These are phyloP conservation scores for Saposhnikovia divaricata DNA, from an alignment of 129 eudicot genomes.

Conservation along the genomic window DNA sequence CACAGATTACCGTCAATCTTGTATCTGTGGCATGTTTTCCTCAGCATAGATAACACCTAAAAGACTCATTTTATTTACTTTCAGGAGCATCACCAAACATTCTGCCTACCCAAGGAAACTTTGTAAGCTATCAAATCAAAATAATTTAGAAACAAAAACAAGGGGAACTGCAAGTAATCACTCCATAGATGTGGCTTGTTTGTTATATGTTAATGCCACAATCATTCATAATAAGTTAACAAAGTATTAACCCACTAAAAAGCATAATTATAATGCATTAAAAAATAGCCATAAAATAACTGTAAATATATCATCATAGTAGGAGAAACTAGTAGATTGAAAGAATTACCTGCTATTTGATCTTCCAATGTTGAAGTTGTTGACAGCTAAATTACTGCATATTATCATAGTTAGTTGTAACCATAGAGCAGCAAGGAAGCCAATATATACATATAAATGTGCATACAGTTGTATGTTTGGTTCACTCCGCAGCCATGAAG, in stretches of 20 bases:
- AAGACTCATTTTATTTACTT: background rate
- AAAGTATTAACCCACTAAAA: background rate
- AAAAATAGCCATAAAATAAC: background rate
- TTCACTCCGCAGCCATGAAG: constrained; percentile 57
- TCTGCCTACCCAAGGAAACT: background rate
- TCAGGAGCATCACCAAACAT: background rate
- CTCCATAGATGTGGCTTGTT: background rate
- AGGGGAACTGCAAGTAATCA: background rate
- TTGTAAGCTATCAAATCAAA: background rate
- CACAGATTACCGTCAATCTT: too few species aligned
- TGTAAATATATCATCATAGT: background rate
- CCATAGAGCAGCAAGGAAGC: background rate
- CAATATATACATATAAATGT: background rate
- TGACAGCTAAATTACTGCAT: constrained; percentile 70
- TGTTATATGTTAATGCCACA: background rate
- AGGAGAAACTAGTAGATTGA: background rate
- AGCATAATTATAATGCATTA: background rate
- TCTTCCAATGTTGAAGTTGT: constrained; percentile 46
- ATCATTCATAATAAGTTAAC: background rate
- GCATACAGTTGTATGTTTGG: constrained; percentile 57
- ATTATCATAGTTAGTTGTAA: constrained; percentile 12
- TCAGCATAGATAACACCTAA: background rate
- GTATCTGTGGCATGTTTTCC: background rate
- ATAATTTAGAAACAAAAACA: background rate
- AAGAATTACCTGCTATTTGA: constrained; percentile 41